These are phyloP conservation scores for Malus sylvestris DNA, from an alignment of 306 rosid species.

Conservation along the genomic window DNA sequence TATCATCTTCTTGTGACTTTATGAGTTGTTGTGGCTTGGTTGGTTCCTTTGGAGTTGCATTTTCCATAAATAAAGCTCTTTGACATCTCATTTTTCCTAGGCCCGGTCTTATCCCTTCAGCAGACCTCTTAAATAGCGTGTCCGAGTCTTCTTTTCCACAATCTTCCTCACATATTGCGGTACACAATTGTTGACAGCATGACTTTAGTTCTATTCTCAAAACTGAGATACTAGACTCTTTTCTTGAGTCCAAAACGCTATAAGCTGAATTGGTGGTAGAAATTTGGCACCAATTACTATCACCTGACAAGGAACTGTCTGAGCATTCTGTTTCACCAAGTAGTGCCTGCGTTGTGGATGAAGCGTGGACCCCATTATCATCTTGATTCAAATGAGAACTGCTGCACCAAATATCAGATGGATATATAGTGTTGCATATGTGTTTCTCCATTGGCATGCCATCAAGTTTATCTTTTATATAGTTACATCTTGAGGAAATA, in stretches of 20 bases:
- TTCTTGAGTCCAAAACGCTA: slow-evolving; percentile 9
- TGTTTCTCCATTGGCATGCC: neutral
- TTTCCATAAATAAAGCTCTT: slow-evolving; percentile 10
- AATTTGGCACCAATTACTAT: neutral
- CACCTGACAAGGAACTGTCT: neutral
- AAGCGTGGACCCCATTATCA: neutral
- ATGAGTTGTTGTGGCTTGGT: neutral
- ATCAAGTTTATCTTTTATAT: neutral
- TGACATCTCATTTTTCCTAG: slow-evolving; percentile 13
- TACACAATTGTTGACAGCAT: slow-evolving; percentile 2
- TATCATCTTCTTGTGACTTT: slow-evolving; percentile 13
- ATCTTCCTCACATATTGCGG: neutral
- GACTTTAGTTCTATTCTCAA: slow-evolving; percentile 8
- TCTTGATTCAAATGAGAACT: neutral
- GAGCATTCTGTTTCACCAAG: slow-evolving; percentile 2
- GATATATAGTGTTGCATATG: neutral
- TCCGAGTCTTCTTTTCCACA: slow-evolving; percentile 8
- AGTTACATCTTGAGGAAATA: slow-evolving; percentile 1
- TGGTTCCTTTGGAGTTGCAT: neutral
- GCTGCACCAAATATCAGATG: slow-evolving; percentile 9
- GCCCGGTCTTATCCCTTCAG: slow-evolving; percentile 4
- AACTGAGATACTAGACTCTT: slow-evolving; percentile 13
- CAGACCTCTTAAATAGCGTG: slow-evolving; percentile 1
- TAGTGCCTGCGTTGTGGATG: neutral
- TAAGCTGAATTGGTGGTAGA: neutral